phyloP scores from a whole-genome alignment of 108 stramenopile genomes.

The Aurantiochytrium sp. region DNA sequence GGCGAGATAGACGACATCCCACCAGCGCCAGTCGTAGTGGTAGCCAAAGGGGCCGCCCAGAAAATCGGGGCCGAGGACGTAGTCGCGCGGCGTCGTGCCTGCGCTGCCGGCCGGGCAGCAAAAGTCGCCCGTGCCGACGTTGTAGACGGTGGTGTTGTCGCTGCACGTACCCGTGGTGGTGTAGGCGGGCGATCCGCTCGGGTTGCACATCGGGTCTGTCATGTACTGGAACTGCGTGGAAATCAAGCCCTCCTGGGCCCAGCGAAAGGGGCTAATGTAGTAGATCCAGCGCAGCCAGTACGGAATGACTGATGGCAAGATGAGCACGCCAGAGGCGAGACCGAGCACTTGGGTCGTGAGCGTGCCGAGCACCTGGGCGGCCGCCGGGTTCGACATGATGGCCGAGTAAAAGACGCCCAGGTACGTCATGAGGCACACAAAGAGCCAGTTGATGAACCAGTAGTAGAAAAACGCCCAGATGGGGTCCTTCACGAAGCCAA shows the following conservation, averaged over 20 bases:
- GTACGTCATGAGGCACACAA: neutral
- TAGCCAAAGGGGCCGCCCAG: neutral
- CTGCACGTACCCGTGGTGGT: neutral
- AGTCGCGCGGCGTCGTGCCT: neutral
- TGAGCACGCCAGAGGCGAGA: neutral
- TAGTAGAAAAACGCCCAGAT: neutral
- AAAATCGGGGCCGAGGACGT: neutral
- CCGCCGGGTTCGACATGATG: neutral
- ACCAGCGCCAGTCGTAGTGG: neutral
- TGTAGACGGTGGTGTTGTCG: neutral
- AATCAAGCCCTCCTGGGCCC: neutral
- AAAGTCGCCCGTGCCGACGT: neutral
- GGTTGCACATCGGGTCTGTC: neutral
- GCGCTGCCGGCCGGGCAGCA: neutral
- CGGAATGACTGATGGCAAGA: neutral
- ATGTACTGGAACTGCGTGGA: neutral
- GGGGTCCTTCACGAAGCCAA: neutral
- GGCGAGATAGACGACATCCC: neutral
- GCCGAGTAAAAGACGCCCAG: neutral
- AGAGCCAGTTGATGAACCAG: neutral
- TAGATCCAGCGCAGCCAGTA: neutral
- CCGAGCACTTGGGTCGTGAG: neutral
- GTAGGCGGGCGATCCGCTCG: neutral
- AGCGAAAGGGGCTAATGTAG: conserved; percentile 2
- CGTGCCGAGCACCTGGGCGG: neutral